phyloP scores from a whole-genome alignment of 345 rosid species.

The Melaleuca quinquenervia region DNA sequence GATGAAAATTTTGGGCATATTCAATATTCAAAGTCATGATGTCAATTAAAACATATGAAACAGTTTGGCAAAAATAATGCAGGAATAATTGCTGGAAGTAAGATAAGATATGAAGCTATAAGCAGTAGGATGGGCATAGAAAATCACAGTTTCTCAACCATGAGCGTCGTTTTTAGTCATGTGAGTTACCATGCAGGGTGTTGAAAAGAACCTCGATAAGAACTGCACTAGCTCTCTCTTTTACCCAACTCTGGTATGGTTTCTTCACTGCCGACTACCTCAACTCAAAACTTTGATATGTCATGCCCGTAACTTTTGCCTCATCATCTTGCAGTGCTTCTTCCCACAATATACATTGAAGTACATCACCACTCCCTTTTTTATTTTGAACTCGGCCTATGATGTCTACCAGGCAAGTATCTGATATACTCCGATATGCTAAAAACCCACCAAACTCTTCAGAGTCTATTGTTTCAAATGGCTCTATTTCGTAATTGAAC shows the following conservation, averaged over 20 bases:
- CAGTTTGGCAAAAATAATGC: neutral
- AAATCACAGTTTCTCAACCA: neutral
- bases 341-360: conserved; percentile 70
- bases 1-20: neutral
- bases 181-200: conserved; percentile 37
- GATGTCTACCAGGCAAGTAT: conserved; percentile 71
- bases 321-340: conserved; percentile 48
- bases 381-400: conserved; percentile 85
- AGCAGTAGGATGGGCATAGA: neutral
- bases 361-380: conserved; percentile 62
- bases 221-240: conserved; percentile 37
- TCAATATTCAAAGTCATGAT: neutral
- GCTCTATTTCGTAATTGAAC: conserved; percentile 1
- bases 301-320: neutral
- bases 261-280: neutral
- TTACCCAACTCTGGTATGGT: conserved; percentile 52
- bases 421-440: neutral
- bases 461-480: neutral
- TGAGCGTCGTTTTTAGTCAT: neutral
- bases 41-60: neutral
- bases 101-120: neutral
- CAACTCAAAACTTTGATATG: neutral
- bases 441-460: neutral
- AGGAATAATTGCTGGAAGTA: neutral
- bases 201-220: conserved; percentile 44